Conservation (phyloP, 2,329 filamentous ascomycete genomes). For the Talaromyces sp. region DNA sequence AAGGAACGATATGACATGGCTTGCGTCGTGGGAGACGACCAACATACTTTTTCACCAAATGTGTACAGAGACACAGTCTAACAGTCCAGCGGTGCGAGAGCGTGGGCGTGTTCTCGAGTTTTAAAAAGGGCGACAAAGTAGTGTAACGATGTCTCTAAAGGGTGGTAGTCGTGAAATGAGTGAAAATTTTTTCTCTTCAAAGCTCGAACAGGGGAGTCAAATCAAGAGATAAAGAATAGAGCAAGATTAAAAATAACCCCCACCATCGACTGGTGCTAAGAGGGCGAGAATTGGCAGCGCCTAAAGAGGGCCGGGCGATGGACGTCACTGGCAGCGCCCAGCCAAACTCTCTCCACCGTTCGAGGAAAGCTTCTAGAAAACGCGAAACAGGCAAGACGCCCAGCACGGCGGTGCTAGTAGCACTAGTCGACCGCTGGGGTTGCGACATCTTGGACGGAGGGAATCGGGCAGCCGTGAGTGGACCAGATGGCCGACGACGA, state of each 20-base stretch:
- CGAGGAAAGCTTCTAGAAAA: slow-evolving; percentile 12
- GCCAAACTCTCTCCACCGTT: background rate
- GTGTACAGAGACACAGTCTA: background rate
- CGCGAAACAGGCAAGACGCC: slow-evolving; percentile 5
- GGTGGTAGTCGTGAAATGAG: background rate
- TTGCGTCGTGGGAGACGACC: slow-evolving; percentile 2
- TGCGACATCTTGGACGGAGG: background rate
- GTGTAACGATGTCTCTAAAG: background rate
- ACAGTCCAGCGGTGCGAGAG: background rate
- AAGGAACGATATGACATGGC: slow-evolving; percentile 4
- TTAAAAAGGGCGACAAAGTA: background rate
- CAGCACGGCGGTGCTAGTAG: slow-evolving; percentile 2
- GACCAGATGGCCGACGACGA: background rate
- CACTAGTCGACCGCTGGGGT: background rate
- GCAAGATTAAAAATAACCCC: slow-evolving; percentile 1
- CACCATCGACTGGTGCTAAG: background rate
- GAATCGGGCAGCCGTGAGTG: background rate
- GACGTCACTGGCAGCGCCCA: slow-evolving; percentile 1
- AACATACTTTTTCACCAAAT: slow-evolving; percentile 4
- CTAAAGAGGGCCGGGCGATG: background rate
- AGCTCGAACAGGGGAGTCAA: background rate
- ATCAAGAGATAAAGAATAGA: background rate
- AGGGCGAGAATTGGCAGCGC: background rate
- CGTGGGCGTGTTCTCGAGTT: background rate
- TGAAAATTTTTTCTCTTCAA: background rate